A percentile compares a stretch with the other conserved stretches of the same genome.
phyloP scores from a whole-genome alignment of 2,329 filamentous ascomycete species.

The Paraphoma sp. region DNA sequence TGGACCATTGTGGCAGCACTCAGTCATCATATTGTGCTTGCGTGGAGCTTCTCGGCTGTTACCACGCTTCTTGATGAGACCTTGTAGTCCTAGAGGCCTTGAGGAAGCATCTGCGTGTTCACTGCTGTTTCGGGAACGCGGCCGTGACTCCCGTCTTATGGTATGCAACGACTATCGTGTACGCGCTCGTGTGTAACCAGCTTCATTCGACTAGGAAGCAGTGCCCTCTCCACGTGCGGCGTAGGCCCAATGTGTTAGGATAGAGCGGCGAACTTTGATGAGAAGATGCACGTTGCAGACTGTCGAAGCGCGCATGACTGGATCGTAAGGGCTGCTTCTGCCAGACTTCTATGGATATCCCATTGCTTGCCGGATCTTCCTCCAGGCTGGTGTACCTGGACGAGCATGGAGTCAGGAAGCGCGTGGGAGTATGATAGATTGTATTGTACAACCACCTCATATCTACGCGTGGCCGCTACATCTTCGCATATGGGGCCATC shows the following conservation, averaged over 20 bases:
- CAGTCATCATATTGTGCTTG: neutral
- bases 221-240: slow-evolving; percentile 10
- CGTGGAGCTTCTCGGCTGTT: too few relatives aligned
- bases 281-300: neutral
- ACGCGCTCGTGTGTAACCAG: slow-evolving; percentile 6
- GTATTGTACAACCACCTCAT: slow-evolving; percentile 18
- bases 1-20: slow-evolving; percentile 5
- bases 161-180: slow-evolving; percentile 17
- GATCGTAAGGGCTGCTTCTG: slow-evolving; percentile 22
- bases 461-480: slow-evolving; percentile 16
- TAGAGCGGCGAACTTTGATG: slow-evolving; percentile 1
- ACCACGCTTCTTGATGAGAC: slow-evolving; percentile 23
- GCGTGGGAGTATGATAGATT: slow-evolving; percentile 27
- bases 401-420: slow-evolving; percentile 15
- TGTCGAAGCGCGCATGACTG: slow-evolving; percentile 6
- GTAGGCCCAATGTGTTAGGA: slow-evolving; percentile 2
- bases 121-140: slow-evolving; percentile 22
- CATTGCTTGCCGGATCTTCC: slow-evolving; percentile 19
- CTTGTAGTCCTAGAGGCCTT: slow-evolving; percentile 18
- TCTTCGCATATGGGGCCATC: slow-evolving; percentile 9
- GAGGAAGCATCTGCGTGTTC: slow-evolving; percentile 7
- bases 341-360: slow-evolving; percentile 14
- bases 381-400: slow-evolving; percentile 18
- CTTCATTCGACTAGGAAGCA: neutral
- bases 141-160: slow-evolving; percentile 29